Evolutionary conservation across 345 rosid species (phyloP).

Genomic region (Mercurialis annua): DNA sequence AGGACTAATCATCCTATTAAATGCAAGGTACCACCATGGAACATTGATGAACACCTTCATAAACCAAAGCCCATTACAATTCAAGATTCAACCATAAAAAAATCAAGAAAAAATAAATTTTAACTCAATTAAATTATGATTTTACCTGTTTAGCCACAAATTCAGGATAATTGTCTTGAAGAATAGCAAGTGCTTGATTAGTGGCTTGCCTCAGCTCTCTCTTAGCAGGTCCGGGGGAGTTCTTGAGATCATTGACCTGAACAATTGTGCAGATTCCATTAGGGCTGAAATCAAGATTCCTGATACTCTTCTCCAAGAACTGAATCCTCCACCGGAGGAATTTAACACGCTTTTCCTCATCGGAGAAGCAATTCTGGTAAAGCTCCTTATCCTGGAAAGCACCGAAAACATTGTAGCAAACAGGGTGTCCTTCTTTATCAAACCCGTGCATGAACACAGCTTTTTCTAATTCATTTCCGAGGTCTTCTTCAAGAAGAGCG

Average conservation of each 20-base stretch:
- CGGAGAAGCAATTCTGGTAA: slow-evolving; percentile 33
- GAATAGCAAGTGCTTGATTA: slow-evolving; percentile 37
- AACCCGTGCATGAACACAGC: slow-evolving; percentile 37
- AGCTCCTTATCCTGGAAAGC: slow-evolving; percentile 39
- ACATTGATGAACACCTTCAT: slow-evolving; percentile 52
- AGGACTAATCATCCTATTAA: slow-evolving; percentile 44
- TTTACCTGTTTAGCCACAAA: slow-evolving; percentile 48
- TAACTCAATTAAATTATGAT: not conserved
- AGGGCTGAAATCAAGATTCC: slow-evolving; percentile 45
- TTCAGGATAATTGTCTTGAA: slow-evolving; percentile 59
- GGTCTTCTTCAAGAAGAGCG: slow-evolving; percentile 44
- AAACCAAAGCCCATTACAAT: slow-evolving; percentile 9
- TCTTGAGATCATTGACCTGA: slow-evolving; percentile 48
- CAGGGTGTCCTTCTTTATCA: slow-evolving; percentile 46
- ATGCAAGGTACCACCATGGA: slow-evolving; percentile 57
- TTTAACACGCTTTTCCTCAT: slow-evolving; percentile 43
- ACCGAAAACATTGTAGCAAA: slow-evolving; percentile 52
- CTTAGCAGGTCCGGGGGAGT: slow-evolving; percentile 43
- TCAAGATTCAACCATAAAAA: not conserved
- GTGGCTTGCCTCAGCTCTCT: slow-evolving; percentile 36
- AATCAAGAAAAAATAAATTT: not conserved
- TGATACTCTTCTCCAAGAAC: slow-evolving; percentile 46
- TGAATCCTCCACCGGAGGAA: slow-evolving; percentile 50
- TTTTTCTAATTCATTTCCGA: slow-evolving; percentile 32
- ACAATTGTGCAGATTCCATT: slow-evolving; percentile 35